Evolutionary conservation across 2,329 filamentous ascomycete species (phyloP).

Genomic region (Botrytis sinoallii): DNA sequence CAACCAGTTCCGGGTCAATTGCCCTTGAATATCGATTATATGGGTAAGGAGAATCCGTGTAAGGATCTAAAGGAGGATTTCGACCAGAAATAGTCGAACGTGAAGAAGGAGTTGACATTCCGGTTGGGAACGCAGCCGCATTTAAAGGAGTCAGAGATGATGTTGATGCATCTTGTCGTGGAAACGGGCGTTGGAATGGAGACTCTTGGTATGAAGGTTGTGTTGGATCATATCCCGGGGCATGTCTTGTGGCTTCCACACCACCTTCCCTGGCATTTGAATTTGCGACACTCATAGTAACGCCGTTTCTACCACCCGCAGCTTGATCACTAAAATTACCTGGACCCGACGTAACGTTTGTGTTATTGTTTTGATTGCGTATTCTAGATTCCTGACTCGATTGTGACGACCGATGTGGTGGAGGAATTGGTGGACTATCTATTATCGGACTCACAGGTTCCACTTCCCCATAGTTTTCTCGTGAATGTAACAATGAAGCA

Average conservation of each 20-base stretch:
- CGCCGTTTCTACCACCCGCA: conserved; percentile 63
- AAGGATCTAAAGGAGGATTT: conserved; percentile 31
- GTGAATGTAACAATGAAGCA: conserved; percentile 9
- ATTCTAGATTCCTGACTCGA: conserved; percentile 28
- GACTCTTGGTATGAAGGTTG: conserved; percentile 22
- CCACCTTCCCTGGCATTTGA: conserved; percentile 63
- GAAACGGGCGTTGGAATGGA: conserved; percentile 17
- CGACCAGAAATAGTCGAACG: conserved; percentile 31
- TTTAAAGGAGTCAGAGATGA: conserved; percentile 34
- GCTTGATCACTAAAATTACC: conserved; percentile 65
- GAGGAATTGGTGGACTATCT: conserved; percentile 32
- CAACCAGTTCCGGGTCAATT: conserved; percentile 34
- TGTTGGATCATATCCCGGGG: conserved; percentile 32
- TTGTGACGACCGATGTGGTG: conserved; percentile 35
- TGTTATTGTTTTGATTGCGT: conserved; percentile 23
- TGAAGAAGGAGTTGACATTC: conserved; percentile 33
- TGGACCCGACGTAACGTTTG: conserved; percentile 55
- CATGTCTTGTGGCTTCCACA: conserved; percentile 55
- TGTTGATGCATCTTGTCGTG: conserved; percentile 26
- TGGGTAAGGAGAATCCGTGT: conserved; percentile 30
- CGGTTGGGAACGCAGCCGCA: conserved; percentile 34
- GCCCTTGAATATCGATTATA: conserved; percentile 33
- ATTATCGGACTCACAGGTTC: conserved; percentile 23
- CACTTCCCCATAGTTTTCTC: conserved; percentile 22
- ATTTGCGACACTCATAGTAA: conserved; percentile 64